phyloP scores from a whole-genome alignment of 345 rosid genomes.

The Gossypioides kirkii region DNA sequence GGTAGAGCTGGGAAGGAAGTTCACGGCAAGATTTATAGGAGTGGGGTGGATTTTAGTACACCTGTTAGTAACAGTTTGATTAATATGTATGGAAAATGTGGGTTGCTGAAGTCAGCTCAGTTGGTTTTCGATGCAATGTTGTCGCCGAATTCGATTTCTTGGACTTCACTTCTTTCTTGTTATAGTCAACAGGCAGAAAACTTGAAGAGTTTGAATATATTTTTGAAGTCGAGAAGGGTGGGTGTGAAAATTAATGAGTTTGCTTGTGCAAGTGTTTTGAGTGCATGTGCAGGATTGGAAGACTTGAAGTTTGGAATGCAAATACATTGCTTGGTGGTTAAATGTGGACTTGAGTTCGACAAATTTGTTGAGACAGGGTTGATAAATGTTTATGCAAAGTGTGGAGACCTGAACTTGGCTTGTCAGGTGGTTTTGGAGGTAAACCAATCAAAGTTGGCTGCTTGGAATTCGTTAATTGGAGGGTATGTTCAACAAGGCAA shows the following conservation, averaged over 20 bases:
- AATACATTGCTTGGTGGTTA: slow-evolving; percentile 25
- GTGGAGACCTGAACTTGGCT: slow-evolving; percentile 26
- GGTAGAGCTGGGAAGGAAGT: slow-evolving; percentile 27
- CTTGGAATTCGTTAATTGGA: slow-evolving; percentile 32
- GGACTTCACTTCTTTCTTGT: slow-evolving; percentile 31
- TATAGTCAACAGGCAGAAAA: slow-evolving; percentile 27
- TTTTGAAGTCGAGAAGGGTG: slow-evolving; percentile 15
- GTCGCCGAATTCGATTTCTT: slow-evolving; percentile 24
- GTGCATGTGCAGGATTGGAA: slow-evolving; percentile 26
- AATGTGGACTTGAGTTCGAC: slow-evolving; percentile 26
- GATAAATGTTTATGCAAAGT: slow-evolving; percentile 28
- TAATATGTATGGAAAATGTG: slow-evolving; percentile 37
- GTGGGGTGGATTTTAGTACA: slow-evolving; percentile 22
- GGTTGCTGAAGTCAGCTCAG: slow-evolving; percentile 22
- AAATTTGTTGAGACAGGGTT: slow-evolving; percentile 26
- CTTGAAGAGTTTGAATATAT: slow-evolving; percentile 17
- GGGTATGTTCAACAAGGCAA: slow-evolving; percentile 30
- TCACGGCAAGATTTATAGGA: slow-evolving; percentile 26
- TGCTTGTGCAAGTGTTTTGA: slow-evolving; percentile 25
- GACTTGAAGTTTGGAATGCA: slow-evolving; percentile 31
- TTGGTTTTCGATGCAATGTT: slow-evolving; percentile 19
- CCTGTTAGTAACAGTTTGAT: slow-evolving; percentile 27
- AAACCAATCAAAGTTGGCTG: slow-evolving; percentile 15
- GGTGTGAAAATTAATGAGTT: slow-evolving; percentile 27
- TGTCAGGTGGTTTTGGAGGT: slow-evolving; percentile 18